These are phyloP conservation scores for Pulveroboletus sp. DNA, from an alignment of 1,284 basidiomycete genomes.

Conservation along the genomic window DNA sequence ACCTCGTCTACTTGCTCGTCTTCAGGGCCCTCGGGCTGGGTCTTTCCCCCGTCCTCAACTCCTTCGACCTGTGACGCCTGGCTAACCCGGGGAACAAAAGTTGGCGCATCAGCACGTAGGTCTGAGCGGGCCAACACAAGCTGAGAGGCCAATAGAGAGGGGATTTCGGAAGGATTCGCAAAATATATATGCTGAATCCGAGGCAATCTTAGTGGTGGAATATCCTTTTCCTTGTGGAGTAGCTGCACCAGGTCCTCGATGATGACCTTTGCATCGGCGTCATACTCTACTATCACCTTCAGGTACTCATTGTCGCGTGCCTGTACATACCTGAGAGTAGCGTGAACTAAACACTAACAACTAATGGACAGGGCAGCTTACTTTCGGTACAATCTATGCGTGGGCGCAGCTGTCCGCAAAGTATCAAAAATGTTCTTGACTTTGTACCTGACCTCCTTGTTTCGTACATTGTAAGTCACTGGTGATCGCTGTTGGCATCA, in stretches of 20 bases:
- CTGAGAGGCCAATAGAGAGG: conserved; percentile 19
- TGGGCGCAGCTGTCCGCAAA: background rate
- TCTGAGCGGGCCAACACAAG: conserved; percentile 21
- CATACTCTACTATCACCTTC: conserved; percentile 17
- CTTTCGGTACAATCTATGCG: conserved; percentile 20
- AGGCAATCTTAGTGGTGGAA: too few relatives aligned
- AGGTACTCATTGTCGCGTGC: conserved; percentile 15
- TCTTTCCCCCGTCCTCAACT: background rate
- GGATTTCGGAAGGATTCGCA: too few relatives aligned
- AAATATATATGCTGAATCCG: too few relatives aligned
- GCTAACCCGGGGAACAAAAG: conserved; percentile 13
- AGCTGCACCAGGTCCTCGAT: conserved; percentile 30
- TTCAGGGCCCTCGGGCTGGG: conserved; percentile 7
- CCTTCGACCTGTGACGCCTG: conserved; percentile 1
- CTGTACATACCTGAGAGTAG: conserved; percentile 15
- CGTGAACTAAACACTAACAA: too few relatives aligned
- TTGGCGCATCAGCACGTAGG: conserved; percentile 12
- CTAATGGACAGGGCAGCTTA: background rate
- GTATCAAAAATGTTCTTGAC: conserved; percentile 19
- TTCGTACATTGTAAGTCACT: conserved; percentile 27
- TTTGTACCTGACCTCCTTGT: background rate
- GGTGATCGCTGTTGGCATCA: background rate
- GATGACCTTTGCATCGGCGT: conserved; percentile 13
- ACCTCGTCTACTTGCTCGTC: conserved; percentile 12
- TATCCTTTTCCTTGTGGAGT: too few relatives aligned